Evolutionary conservation across 2,329 filamentous ascomycete genomes (phyloP).

Genomic region (Fusarium tupiense): DNA sequence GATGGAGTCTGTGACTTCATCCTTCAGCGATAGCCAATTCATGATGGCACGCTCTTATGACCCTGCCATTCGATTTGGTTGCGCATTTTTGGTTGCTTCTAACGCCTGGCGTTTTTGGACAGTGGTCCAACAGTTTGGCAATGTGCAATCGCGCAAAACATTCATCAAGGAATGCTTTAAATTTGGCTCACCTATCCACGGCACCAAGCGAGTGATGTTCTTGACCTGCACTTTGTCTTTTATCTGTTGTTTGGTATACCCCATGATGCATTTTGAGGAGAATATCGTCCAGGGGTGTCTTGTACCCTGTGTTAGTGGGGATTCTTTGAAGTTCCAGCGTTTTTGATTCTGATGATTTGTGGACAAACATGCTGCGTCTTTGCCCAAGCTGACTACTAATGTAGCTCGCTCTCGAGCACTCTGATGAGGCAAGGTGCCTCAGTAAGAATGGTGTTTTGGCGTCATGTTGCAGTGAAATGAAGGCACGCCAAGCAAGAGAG

Average conservation of each 20-base stretch:
- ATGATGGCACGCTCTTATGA: constrained; percentile 51
- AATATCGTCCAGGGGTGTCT: constrained; percentile 18
- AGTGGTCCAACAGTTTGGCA: constrained; percentile 7
- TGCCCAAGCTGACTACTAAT: constrained; percentile 2
- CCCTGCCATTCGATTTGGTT: constrained; percentile 28
- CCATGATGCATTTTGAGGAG: constrained; percentile 38
- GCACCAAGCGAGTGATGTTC: constrained; percentile 23
- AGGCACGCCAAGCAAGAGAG: background rate
- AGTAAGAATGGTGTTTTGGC: background rate
- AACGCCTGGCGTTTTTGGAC: constrained; percentile 27
- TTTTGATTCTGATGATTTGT: constrained; percentile 20
- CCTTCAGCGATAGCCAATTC: constrained; percentile 37
- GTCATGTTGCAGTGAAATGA: background rate
- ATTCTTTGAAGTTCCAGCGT: constrained; percentile 30
- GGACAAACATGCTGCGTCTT: constrained; percentile 12
- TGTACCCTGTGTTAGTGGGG: constrained; percentile 10
- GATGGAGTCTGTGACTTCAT: constrained; percentile 26
- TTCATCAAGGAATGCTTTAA: background rate
- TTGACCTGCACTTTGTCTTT: constrained; percentile 1
- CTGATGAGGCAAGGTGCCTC: background rate
- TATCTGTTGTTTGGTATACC: constrained; percentile 40
- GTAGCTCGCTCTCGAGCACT: background rate
- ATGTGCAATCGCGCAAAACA: constrained; percentile 13
- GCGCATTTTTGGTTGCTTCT: constrained; percentile 20
- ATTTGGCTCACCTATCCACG: background rate